Conservation (phyloP, 2,329 filamentous ascomycete species). For the Eutypella sp. region DNA sequence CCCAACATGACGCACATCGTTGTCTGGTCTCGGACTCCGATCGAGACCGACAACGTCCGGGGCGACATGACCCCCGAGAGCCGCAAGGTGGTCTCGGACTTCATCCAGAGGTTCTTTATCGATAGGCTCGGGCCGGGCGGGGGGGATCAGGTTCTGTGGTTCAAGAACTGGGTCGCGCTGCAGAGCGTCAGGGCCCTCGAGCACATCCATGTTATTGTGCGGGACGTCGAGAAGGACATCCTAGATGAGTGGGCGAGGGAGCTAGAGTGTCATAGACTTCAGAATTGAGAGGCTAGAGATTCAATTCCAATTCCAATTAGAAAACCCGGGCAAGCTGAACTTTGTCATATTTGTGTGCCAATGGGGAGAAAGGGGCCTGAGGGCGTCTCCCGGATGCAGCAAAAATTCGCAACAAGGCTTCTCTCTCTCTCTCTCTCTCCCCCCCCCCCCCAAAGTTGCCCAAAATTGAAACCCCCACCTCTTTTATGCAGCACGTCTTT, state of each 20-base stretch:
- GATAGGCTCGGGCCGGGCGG: constrained; percentile 47
- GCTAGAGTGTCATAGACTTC: constrained; percentile 32
- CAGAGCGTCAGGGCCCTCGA: constrained; percentile 86
- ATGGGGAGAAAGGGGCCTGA: too few species aligned
- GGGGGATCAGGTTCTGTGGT: constrained; percentile 66
- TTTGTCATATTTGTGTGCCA: too few species aligned
- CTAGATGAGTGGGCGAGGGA: constrained; percentile 50
- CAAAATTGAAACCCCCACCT: too few species aligned
- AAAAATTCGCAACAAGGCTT: too few species aligned
- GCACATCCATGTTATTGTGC: constrained; percentile 77
- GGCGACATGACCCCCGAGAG: constrained; percentile 70
- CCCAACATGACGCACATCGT: constrained; percentile 72
- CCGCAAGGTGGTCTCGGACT: constrained; percentile 58
- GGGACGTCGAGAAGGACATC: constrained; percentile 45
- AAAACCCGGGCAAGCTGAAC: too few species aligned
- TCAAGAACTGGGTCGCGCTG: constrained; percentile 87
- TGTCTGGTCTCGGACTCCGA: constrained; percentile 81
- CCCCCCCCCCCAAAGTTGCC: too few species aligned
- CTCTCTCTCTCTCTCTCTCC: too few species aligned
- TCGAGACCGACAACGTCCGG: constrained; percentile 64
- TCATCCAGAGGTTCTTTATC: constrained; percentile 65
- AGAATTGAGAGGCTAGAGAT: constrained; percentile 11
- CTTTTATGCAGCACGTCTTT: constrained; percentile 50
- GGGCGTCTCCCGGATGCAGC: too few species aligned
- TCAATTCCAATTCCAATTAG: neutral